These are phyloP conservation scores for Wickerhamiella musiphila DNA, from an alignment of 805 yeast species.

Conservation along the genomic window DNA sequence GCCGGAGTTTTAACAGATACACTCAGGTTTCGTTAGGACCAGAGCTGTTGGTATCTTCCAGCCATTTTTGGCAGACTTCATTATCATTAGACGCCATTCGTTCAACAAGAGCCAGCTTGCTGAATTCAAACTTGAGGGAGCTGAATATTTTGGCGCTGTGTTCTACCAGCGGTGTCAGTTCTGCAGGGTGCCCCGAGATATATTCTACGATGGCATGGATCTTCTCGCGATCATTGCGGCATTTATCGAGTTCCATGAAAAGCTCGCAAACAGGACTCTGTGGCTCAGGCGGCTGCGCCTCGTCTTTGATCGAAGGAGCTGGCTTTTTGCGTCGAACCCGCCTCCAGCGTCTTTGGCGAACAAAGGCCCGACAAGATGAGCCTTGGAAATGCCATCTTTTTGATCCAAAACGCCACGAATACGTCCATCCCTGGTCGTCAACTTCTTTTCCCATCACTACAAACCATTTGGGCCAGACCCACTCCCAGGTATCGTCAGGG, in stretches of 20 bases:
- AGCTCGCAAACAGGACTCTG: not conserved
- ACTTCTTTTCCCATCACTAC: constrained; percentile 51
- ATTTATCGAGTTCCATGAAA: not conserved
- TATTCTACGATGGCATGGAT: constrained; percentile 6
- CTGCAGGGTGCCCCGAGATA: constrained; percentile 7
- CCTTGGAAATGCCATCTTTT: constrained; percentile 44
- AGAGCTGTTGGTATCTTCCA: no score
- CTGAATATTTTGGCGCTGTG: constrained; percentile 5
- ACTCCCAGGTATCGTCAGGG: constrained; percentile 45
- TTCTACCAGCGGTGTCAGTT: constrained; percentile 3
- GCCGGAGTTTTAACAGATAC: no score
- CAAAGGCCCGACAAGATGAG: constrained; percentile 39
- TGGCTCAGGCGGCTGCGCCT: not conserved
- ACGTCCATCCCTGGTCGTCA: constrained; percentile 78
- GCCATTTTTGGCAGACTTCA: not conserved
- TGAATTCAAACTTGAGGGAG: constrained; percentile 9
- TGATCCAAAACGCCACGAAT: constrained; percentile 34
- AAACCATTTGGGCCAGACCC: constrained; percentile 61
- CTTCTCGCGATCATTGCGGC: constrained; percentile 16
- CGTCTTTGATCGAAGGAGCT: not conserved
- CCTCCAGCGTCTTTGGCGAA: constrained; percentile 52
- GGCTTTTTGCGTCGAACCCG: constrained; percentile 18
- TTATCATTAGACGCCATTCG: constrained; percentile 1
- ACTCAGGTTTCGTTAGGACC: no score
- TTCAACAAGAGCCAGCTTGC: constrained; percentile 3